These are phyloP conservation scores for Pseudohalonectria lignicola DNA, from an alignment of 2,329 filamentous ascomycete species.

Conservation along the genomic window DNA sequence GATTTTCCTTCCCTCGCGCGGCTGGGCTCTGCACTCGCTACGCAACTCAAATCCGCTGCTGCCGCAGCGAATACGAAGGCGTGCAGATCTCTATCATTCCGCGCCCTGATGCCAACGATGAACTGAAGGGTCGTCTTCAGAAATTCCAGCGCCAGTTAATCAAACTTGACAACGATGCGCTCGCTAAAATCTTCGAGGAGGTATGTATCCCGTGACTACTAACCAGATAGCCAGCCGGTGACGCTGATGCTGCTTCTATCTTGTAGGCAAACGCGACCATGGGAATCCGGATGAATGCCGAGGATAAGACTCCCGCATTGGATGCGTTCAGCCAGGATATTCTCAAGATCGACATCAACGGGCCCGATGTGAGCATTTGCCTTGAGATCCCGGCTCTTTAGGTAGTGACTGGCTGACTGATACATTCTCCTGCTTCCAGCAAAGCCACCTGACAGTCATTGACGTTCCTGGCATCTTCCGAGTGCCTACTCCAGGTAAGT, in stretches of 20 bases:
- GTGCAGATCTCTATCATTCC: conserved; percentile 18
- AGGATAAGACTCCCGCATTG: background rate
- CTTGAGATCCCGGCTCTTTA: background rate
- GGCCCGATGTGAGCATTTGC: conserved; percentile 22
- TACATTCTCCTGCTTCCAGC: too few species aligned
- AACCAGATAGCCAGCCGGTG: background rate
- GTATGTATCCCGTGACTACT: conserved; percentile 13
- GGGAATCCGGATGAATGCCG: conserved; percentile 23
- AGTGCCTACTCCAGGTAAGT: conserved; percentile 20
- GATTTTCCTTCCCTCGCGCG: conserved; percentile 14
- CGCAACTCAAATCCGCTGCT: conserved; percentile 15
- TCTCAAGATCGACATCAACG: conserved; percentile 30
- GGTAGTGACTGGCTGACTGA: too few species aligned
- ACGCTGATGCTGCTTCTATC: background rate
- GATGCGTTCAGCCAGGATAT: conserved; percentile 33
- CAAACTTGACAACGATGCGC: conserved; percentile 14
- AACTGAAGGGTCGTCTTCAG: conserved; percentile 6
- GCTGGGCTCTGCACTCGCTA: conserved; percentile 14
- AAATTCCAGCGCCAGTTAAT: conserved; percentile 15
- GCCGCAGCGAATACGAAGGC: conserved; percentile 13
- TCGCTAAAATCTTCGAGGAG: conserved; percentile 27
- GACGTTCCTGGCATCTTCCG: conserved; percentile 43
- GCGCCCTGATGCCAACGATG: conserved; percentile 6
- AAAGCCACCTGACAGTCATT: conserved; percentile 38
- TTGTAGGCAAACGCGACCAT: conserved; percentile 29